These are phyloP conservation scores for Knoxia roxburghii DNA, from an alignment of 257 asterid genomes.

Conservation along the genomic window DNA sequence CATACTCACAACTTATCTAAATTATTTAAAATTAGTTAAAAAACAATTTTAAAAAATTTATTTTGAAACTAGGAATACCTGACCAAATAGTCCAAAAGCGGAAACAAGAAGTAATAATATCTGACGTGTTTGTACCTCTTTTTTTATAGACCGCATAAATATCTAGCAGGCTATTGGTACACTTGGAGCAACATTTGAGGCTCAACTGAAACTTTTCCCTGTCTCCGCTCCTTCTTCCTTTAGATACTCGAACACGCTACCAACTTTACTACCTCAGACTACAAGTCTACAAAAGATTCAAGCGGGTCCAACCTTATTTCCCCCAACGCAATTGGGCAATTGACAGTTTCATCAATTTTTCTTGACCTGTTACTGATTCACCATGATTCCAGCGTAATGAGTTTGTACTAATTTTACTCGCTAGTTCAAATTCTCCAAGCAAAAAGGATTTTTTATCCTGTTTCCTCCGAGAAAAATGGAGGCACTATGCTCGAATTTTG, in stretches of 20 bases:
- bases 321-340: neutral
- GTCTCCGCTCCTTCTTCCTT: neutral
- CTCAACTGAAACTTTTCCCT: conserved; percentile 7
- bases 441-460: neutral
- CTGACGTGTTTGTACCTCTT: no score
- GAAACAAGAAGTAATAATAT: no score
- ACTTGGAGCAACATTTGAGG: conserved; percentile 16
- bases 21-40: no score
- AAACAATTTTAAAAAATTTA: no score
- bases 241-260: conserved; percentile 51
- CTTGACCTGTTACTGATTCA: neutral
- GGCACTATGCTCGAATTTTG: conserved; percentile 45
- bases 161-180: conserved; percentile 15
- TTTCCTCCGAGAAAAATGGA: conserved; percentile 40
- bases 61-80: no score
- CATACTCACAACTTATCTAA: no score
- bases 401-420: neutral
- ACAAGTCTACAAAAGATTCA: conserved; percentile 33
- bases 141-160: neutral
- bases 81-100: no score
- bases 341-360: neutral
- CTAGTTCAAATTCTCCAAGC: neutral
- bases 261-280: conserved; percentile 47
- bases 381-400: neutral
- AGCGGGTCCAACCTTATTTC: conserved; percentile 21